Conservation (phyloP, 495 filamentous ascomycete genomes). For the Daldinia caldariorum region DNA sequence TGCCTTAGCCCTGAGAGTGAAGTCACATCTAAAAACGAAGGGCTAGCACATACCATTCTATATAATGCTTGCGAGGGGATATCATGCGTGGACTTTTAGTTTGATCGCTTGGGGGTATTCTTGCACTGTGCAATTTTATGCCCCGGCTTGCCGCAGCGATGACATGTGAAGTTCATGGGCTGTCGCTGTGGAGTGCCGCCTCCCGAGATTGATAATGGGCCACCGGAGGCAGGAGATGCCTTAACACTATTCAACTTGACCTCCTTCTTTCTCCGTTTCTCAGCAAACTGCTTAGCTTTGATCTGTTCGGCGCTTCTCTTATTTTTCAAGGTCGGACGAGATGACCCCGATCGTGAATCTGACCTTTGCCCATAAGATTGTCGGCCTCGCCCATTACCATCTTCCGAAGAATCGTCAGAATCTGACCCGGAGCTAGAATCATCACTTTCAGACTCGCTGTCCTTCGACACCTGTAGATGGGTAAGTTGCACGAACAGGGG, state of each 20-base stretch:
- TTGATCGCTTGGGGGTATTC: conserved; percentile 31
- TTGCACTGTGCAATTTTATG: conserved; percentile 46
- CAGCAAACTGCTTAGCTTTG: conserved; percentile 58
- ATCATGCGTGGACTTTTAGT: conserved; percentile 26
- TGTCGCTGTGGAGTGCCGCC: conserved; percentile 34
- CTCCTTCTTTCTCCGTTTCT: conserved; percentile 65
- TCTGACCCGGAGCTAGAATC: conserved; percentile 30
- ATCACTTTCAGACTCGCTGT: conserved; percentile 30
- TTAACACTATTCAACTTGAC: conserved; percentile 65
- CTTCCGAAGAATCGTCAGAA: conserved; percentile 32
- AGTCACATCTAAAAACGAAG: conserved; percentile 14
- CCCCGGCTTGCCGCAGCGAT: conserved; percentile 45
- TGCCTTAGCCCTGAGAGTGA: conserved; percentile 11
- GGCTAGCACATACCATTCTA: conserved; percentile 29
- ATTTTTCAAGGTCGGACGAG: conserved; percentile 19
- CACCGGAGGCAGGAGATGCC: conserved; percentile 58
- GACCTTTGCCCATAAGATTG: conserved; percentile 30
- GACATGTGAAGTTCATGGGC: conserved; percentile 36
- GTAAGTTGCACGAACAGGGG: conserved; percentile 13
- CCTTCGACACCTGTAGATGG: conserved; percentile 24
- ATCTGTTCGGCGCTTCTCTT: conserved; percentile 52
- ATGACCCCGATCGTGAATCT: conserved; percentile 22
- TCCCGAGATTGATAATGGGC: conserved; percentile 47
- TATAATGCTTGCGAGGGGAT: conserved; percentile 6
- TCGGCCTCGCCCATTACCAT: conserved; percentile 25